Base-by-base conservation (phyloP, 257 asterid genomes). In the Scutellaria minor region DNA sequence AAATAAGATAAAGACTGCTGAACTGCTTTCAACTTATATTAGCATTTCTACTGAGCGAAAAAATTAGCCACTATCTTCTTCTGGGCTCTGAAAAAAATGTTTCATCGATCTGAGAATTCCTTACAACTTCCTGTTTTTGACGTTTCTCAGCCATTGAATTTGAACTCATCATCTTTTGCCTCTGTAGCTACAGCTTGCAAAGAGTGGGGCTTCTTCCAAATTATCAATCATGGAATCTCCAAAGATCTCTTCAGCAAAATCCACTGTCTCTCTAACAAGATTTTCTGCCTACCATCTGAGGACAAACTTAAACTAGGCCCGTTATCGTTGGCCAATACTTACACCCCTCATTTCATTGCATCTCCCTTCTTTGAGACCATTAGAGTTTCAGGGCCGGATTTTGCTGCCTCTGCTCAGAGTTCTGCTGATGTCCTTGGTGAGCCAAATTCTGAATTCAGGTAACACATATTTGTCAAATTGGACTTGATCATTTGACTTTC, bases 321-420 rank as follows among this genome's bases (percentile, higher is more conserved):
- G 55, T 77, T 47, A 20, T 85, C 94, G 0, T 31, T 57, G 5
- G 67, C 77, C 53, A 89, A 80, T 20, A 83, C 93, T 39, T 89
- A 89, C 76, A 89, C 96, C 6, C 96, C 96, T 58, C 91, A 78
- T 61, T 89, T 89, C 77, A 89, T 89, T 13, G 96, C 96, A 0
- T 89, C 96, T 47, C 93, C 96, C 7, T 89, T 83, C 79, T 89
- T 87, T 45, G 93, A 89, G 12, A 85, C 91, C 83, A 85, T 89
- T 39, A 62, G 85, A 70, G 96, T 89, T 35, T 71, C 88, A 0
- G 96, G 96, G 50, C 91, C 91, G 0, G 83, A 87, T 20, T 87
- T 89, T 8, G 72, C 81, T 6, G 63, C 76, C 44, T 87, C 88
- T 14, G 89, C 92, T 59, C 80, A 57, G 75, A 63, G 58, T 24